Conservation (phyloP, 148 eudicot genomes). For the Rhododendron williamsianum region DNA sequence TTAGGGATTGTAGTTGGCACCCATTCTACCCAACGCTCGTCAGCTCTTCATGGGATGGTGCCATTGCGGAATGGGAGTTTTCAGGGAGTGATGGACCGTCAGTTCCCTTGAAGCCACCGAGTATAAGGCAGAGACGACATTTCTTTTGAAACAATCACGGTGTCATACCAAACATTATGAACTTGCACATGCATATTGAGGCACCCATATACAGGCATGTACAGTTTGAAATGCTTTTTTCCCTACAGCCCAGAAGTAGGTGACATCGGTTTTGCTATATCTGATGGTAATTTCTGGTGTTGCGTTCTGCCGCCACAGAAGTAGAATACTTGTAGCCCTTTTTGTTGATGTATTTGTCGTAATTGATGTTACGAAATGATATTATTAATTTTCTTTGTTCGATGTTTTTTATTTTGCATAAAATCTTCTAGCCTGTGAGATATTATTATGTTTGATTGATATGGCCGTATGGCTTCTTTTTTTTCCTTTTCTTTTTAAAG, state of each 20-base stretch:
- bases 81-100: constrained; percentile 29
- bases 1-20: constrained; percentile 85
- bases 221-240: neutral
- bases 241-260: neutral
- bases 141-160: constrained; percentile 8
- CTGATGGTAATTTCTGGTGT: neutral
- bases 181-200: neutral
- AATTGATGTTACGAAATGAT: neutral
- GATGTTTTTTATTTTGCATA: no score
- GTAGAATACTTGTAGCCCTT: neutral
- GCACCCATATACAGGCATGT: neutral
- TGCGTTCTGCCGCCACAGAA: neutral
- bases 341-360: neutral
- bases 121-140: constrained; percentile 24
- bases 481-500: no score
- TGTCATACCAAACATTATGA: neutral
- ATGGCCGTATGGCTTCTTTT: no score
- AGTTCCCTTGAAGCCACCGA: constrained; percentile 19
- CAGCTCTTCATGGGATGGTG: constrained; percentile 82
- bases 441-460: no score
- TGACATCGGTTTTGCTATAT: neutral
- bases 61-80: constrained; percentile 50
- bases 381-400: no score
- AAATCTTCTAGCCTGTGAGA: no score
- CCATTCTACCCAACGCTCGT: constrained; percentile 58